Conservation (phyloP, 2,329 filamentous ascomycete genomes). For the Passalora sequoiae region DNA sequence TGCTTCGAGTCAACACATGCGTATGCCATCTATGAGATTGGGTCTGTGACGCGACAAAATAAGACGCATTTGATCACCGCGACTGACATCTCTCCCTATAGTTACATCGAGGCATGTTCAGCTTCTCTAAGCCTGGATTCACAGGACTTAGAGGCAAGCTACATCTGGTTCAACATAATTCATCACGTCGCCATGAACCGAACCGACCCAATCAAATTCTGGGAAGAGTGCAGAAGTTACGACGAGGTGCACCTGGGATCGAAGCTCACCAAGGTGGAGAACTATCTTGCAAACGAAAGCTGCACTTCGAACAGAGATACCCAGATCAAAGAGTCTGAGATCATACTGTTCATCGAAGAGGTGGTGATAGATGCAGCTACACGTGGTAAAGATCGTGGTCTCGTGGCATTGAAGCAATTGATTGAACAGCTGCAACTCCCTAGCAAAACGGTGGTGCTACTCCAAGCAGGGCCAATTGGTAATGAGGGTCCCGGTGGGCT, state of each 20-base stretch:
- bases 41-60: too few relatives aligned
- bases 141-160: slow-evolving; percentile 1
- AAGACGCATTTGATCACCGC: too few relatives aligned
- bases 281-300: slow-evolving; percentile 18
- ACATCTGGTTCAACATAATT: slow-evolving; percentile 10
- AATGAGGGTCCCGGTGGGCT: background rate
- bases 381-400: slow-evolving; percentile 10
- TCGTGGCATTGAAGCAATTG: slow-evolving; percentile 10
- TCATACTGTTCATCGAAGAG: slow-evolving; percentile 13
- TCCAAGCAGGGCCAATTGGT: slow-evolving; percentile 16
- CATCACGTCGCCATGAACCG: slow-evolving; percentile 6
- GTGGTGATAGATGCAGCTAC: slow-evolving; percentile 7
- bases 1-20: too few relatives aligned
- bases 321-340: slow-evolving; percentile 7
- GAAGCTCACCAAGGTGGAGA: slow-evolving; percentile 21
- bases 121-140: background rate
- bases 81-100: too few relatives aligned
- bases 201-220: slow-evolving; percentile 7
- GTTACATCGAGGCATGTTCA: slow-evolving; percentile 3
- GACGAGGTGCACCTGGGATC: slow-evolving; percentile 10
- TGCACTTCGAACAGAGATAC: slow-evolving; percentile 9
- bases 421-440: slow-evolving; percentile 6
- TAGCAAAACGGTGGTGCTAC: slow-evolving; percentile 11
- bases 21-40: too few relatives aligned
- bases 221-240: slow-evolving; percentile 16